Evolutionary conservation across 768 basidiomycete genomes (phyloP).

Genomic region (Tylopilus subfusipes): DNA sequence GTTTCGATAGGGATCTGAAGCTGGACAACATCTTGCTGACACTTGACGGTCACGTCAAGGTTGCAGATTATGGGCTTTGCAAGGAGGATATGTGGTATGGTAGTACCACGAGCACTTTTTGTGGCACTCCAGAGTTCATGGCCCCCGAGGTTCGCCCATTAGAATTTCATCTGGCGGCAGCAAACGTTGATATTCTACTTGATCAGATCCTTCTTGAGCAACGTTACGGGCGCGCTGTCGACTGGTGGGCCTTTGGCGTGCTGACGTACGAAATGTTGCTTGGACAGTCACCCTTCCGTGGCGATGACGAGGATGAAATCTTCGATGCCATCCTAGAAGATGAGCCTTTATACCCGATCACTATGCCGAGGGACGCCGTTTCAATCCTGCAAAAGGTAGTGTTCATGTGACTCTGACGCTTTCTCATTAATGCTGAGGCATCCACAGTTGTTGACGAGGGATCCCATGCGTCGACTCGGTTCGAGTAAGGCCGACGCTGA

Average conservation of each 20-base stretch:
- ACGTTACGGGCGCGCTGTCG: constrained; percentile 96
- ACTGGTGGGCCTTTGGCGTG: constrained; percentile 99
- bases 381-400: constrained; percentile 89
- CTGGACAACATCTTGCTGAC: constrained; percentile 97
- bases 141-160: constrained; percentile 81
- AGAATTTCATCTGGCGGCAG: neutral
- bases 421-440: constrained; percentile 1
- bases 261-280: constrained; percentile 98
- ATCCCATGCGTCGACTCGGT: constrained; percentile 86
- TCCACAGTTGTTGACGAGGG: constrained; percentile 81
- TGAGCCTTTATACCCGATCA: constrained; percentile 97
- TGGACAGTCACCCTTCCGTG: constrained; percentile 98
- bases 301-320: constrained; percentile 99
- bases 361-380: constrained; percentile 97
- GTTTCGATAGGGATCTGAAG: constrained; percentile 81
- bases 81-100: constrained; percentile 99
- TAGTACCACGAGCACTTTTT: constrained; percentile 96
- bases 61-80: constrained; percentile 98
- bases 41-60: constrained; percentile 96
- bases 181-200: constrained; percentile 1
- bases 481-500: constrained; percentile 90
- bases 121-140: constrained; percentile 99
- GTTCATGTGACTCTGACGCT: neutral
- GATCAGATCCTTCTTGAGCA: constrained; percentile 95
- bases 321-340: constrained; percentile 99